These are phyloP conservation scores for Lipomyces sp. DNA, from an alignment of 805 yeast genomes.

Conservation along the genomic window DNA sequence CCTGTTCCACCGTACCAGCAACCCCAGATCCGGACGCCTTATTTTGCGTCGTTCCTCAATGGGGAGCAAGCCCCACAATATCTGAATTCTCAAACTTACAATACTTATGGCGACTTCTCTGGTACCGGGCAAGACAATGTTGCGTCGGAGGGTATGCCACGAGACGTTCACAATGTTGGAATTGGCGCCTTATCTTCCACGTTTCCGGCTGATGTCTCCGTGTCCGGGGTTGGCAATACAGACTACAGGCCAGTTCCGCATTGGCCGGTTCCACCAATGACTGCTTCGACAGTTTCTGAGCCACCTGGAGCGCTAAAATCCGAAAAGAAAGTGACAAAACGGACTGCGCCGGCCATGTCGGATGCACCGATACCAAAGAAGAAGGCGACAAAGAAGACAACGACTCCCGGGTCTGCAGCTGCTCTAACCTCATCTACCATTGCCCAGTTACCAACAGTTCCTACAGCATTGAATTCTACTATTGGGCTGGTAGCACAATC, in stretches of 20 bases:
- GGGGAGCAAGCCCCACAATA: not conserved
- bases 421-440: not conserved
- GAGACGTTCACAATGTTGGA: not conserved
- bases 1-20: not conserved
- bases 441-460: conserved; percentile 4
- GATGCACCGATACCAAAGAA: conserved; percentile 5
- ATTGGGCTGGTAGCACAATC: conserved; percentile 1
- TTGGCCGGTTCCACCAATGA: conserved; percentile 9
- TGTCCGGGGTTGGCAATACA: not conserved
- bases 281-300: not conserved
- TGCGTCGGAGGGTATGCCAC: not conserved
- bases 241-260: not conserved
- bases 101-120: not conserved
- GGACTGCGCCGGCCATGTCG: not conserved
- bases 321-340: not conserved
- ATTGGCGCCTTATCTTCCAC: not conserved
- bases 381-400: conserved; percentile 2
- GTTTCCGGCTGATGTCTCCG: not conserved
- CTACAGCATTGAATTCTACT: not conserved
- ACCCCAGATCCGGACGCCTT: conserved; percentile 2
- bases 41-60: conserved; percentile 2
- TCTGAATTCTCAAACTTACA: not conserved
- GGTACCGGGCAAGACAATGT: not conserved
- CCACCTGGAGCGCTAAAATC: not conserved
- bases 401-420: conserved; percentile 7